These are phyloP conservation scores for Fusarium pseudoanthophilum DNA, from an alignment of 2,329 filamentous ascomycete genomes.

Conservation along the genomic window DNA sequence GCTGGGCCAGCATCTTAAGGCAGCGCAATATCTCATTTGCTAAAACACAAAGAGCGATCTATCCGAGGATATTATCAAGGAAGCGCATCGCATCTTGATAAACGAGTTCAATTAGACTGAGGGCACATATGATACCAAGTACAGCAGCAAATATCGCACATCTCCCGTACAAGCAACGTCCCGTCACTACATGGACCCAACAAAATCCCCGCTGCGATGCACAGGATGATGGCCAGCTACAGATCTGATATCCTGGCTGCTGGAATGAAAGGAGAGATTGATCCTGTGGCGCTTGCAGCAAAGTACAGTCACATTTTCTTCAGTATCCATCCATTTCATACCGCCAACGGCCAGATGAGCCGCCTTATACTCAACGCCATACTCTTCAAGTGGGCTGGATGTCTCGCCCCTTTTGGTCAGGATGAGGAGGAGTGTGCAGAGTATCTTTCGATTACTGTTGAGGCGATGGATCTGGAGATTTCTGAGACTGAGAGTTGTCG, in stretches of 20 bases:
- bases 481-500: not conserved
- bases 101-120: not conserved
- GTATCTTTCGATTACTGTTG: not conserved
- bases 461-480: not conserved
- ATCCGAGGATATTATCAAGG: constrained; percentile 35
- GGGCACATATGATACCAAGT: not conserved
- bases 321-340: constrained; percentile 50
- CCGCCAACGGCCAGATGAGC: constrained; percentile 50
- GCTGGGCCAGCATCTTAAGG: constrained; percentile 25
- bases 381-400: constrained; percentile 41
- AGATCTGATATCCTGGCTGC: constrained; percentile 34
- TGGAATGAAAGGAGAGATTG: constrained; percentile 7
- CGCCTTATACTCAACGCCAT: constrained; percentile 49
- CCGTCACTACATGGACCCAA: not conserved
- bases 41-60: constrained; percentile 20
- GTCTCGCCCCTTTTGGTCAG: not conserved
- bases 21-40: constrained; percentile 23
- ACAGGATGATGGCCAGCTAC: constrained; percentile 32
- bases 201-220: constrained; percentile 42
- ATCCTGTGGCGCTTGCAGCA: constrained; percentile 44
- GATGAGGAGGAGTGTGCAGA: not conserved
- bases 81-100: constrained; percentile 42
- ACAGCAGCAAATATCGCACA: constrained; percentile 42
- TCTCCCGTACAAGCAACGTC: constrained; percentile 25
- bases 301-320: constrained; percentile 47